Evolutionary conservation across 2,329 filamentous ascomycete genomes (phyloP).

Genomic region (Fusarium algeriense): DNA sequence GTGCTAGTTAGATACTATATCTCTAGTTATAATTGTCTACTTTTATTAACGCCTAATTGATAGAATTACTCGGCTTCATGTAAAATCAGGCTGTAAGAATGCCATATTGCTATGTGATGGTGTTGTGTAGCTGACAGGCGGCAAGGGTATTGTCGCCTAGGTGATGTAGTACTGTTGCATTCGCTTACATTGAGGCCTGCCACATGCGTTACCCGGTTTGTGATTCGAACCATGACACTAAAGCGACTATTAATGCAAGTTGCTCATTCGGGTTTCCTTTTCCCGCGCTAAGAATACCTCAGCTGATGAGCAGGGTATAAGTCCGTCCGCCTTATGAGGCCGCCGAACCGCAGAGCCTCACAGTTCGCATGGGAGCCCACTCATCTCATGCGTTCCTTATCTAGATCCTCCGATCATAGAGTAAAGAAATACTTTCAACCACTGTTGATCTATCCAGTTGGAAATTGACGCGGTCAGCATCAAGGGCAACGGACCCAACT

Average conservation of each 20-base stretch:
- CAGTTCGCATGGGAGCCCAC: background rate
- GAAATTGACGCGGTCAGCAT: fast-evolving
- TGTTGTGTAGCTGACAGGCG: conserved; percentile 3
- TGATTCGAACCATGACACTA: too few species aligned
- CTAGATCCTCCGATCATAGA: background rate
- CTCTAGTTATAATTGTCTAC: background rate
- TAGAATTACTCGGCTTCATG: background rate
- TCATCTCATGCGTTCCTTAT: background rate
- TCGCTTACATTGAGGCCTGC: conserved; percentile 3
- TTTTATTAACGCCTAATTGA: background rate
- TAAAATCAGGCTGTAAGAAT: background rate
- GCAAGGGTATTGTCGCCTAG: background rate
- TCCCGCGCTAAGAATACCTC: background rate
- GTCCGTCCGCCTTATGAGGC: background rate
- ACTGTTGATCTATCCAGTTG: background rate
- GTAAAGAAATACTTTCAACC: background rate
- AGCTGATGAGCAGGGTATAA: background rate
- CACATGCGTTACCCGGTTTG: too few species aligned
- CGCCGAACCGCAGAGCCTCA: conserved; percentile 11
- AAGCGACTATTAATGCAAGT: background rate
- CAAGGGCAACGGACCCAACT: background rate
- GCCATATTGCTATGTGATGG: background rate
- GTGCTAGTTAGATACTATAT: background rate
- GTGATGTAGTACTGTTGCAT: background rate
- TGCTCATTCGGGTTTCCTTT: background rate